Base-by-base conservation (phyloP, 2,329 filamentous ascomycete genomes). In the Hypoxylon sp. region DNA sequence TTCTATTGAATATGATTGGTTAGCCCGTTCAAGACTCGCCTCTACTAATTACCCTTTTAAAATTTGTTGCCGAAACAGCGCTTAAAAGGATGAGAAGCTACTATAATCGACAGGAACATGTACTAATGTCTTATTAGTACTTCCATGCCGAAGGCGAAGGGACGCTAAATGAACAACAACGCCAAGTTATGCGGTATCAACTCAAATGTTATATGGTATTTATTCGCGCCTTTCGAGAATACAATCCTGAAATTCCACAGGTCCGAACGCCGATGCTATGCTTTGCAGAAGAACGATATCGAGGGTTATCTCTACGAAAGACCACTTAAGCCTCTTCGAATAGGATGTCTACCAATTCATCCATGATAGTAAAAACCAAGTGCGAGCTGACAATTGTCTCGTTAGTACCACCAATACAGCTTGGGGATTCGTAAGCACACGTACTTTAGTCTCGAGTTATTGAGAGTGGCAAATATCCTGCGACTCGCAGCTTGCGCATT, bases 401-500 rank as follows among this genome's bases (percentile, higher is more conserved):
- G 48, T 73, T 55, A 73, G 57, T 56, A 62, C 46, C 6, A 32
- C 24, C 30, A 26, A 26, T 11, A 34, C 30, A 17, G 13, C 26
- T 19, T 34, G 19, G 6, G 26, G 26, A 57, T 24, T 17, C 26
- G 3, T 37, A 52, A 26, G 51, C 4, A 69, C 50, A 87, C 90
- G 82, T 80, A 94, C 91, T 98, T 97, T 70, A 99, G 81, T 68
- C 93, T 85, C 61, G 88, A 85, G 78, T 98, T 99, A 77, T 99
- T 99, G 70, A 98, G 82, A 47, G 92, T 93, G 8, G 93, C 94
- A 80, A 96, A 92, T 49, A 98, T 87, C 72, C 94, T 91, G 70
- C 94, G 86, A 67, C 93, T 94, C 20, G 95, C 95, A 58, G 90
- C 91, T 76, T 96, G 91, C 15, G 96, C 95, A 80, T 99, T 99